phyloP scores from a whole-genome alignment of 2,329 filamentous ascomycete species.

The Pseudopyrenochaeta lycopersici region DNA sequence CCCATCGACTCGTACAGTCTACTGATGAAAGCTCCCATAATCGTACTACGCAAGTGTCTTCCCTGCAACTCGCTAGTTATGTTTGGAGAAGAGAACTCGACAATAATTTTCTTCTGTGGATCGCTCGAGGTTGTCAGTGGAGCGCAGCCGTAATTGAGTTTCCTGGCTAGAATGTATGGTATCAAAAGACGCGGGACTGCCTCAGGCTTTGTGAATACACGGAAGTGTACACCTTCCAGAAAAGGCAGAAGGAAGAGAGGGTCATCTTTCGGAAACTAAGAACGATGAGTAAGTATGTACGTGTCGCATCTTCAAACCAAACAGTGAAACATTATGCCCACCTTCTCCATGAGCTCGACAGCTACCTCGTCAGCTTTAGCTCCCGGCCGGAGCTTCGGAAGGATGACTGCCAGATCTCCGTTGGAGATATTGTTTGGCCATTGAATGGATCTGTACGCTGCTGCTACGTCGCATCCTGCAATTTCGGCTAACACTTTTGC shows the following conservation, averaged over 20 bases:
- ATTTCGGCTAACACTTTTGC: slow-evolving; percentile 27
- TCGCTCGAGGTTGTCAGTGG: slow-evolving; percentile 51
- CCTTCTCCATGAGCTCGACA: slow-evolving; percentile 32
- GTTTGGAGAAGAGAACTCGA: slow-evolving; percentile 80
- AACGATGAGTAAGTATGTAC: not conserved
- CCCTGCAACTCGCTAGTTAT: slow-evolving; percentile 76
- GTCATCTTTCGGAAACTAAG: slow-evolving; percentile 72
- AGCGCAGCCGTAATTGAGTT: slow-evolving; percentile 65
- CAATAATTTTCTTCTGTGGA: slow-evolving; percentile 65
- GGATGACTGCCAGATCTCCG: slow-evolving; percentile 36
- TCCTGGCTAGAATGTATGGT: slow-evolving; percentile 67
- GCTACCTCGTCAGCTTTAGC: slow-evolving; percentile 25
- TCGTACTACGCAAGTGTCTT: slow-evolving; percentile 72
- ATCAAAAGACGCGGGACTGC: slow-evolving; percentile 68
- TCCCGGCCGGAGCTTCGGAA: slow-evolving; percentile 39
- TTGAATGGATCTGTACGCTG: slow-evolving; percentile 37
- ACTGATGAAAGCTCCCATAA: slow-evolving; percentile 69
- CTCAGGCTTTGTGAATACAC: slow-evolving; percentile 71
- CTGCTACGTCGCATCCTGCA: slow-evolving; percentile 17
- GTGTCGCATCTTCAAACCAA: not conserved
- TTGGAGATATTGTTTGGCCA: slow-evolving; percentile 42
- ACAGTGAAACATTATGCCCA: not conserved
- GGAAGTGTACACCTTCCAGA: slow-evolving; percentile 68
- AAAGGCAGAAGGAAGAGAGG: slow-evolving; percentile 71
- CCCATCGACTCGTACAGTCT: slow-evolving; percentile 68